Base-by-base conservation (phyloP, 345 rosid genomes). In the Euphorbia tirucalli region DNA sequence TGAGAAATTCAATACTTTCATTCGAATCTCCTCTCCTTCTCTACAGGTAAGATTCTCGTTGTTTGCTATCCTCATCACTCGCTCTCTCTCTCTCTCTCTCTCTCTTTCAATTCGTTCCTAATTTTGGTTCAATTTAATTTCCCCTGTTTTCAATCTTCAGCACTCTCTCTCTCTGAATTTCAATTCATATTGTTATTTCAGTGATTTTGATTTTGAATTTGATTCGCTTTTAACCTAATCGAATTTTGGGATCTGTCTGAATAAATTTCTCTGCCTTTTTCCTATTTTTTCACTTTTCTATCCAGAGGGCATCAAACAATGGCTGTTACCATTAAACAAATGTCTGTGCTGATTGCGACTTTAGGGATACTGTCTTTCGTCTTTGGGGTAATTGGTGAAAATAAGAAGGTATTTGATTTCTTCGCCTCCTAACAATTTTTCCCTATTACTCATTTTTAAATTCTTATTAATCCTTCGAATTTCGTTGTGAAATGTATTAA, bases 331-430 rank as follows among this genome's bases (percentile, higher is more conserved):
- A 79, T 92, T 71, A 86, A 81, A 69, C 92, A 79, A 32, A 87
- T 85, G 88, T 78, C 97, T 65, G 66, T 86, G 27, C 68, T 85
- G 9, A 87, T 92, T 35, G 78, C 87, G 7, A 56, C 77, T 28
- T 75, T 87, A 31, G 97, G 97, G 55, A 59, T 81, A 3, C 16
- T 86, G 65, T 92, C 97, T 4, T 92, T 92, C 79, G 4, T 87
- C 50, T 80, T 84, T 14, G 97, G 96, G 44, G 87, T 90, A 1
- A 44, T 90, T 39, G 97, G 96, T 0, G 97, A 92, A 81, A 92
- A 90, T 80, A 92, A 86, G 81, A 92, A 90, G 96, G 97, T 90
- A 60, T 1, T 35, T 10, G 11, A 11, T 56, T 22, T 11, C 24
- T 52, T 52, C 1, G 46, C 25, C 21, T 1, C 19, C 24, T 0